These are phyloP conservation scores for Polytrichum commune DNA, from an alignment of 225 moss, liverwort and hornwort genomes.

Conservation along the genomic window DNA sequence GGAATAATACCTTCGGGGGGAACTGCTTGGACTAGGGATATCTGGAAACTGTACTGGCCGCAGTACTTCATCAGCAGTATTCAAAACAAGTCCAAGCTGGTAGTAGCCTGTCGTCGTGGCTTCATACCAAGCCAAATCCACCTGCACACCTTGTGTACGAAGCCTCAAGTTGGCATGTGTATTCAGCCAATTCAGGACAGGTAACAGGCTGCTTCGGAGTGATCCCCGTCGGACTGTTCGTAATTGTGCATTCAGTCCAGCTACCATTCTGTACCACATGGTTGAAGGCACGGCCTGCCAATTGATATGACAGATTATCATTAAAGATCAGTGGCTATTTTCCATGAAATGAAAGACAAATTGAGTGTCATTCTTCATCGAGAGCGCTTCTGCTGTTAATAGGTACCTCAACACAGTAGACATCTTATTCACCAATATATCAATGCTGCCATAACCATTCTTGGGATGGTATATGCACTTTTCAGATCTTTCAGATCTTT, in stretches of 20 bases:
- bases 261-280: slow-evolving; percentile 94
- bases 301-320: neutral
- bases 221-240: slow-evolving; percentile 81
- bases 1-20: slow-evolving; percentile 42
- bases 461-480: too few species aligned
- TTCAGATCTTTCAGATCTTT: too few species aligned
- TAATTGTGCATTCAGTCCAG: slow-evolving; percentile 85
- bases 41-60: slow-evolving; percentile 46
- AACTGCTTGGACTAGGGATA: slow-evolving; percentile 34
- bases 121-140: slow-evolving; percentile 98
- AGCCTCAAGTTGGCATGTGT: slow-evolving; percentile 74
- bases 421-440: too few species aligned
- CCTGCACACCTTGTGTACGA: slow-evolving; percentile 54
- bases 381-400: too few species aligned
- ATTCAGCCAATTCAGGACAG: slow-evolving; percentile 79
- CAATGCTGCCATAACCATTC: too few species aligned
- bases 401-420: too few species aligned
- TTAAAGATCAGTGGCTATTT: too few species aligned
- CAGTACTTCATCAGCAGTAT: slow-evolving; percentile 56
- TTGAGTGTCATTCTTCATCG: too few species aligned
- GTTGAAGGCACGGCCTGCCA: slow-evolving; percentile 80
- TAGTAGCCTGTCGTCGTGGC: slow-evolving; percentile 88
- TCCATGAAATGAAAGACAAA: too few species aligned
- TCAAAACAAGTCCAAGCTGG: slow-evolving; percentile 84
- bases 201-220: slow-evolving; percentile 69